phyloP scores from a whole-genome alignment of 2,329 filamentous ascomycete species.

The Phaeophleospora eucalypticola region DNA sequence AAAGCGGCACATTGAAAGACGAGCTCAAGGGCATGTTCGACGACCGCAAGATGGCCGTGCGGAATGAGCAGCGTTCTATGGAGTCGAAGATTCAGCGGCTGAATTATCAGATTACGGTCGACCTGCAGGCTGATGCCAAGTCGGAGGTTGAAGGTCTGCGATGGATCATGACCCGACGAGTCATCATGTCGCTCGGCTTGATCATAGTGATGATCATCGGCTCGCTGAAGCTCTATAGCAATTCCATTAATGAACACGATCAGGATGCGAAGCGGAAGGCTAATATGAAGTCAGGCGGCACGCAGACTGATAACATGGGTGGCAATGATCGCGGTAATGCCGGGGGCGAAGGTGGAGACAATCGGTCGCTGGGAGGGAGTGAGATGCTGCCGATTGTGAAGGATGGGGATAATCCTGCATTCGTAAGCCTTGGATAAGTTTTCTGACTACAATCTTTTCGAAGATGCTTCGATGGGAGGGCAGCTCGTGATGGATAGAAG shows the following conservation, averaged over 20 bases:
- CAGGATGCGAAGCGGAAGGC: conserved; percentile 37
- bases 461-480: neutral
- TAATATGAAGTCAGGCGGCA: conserved; percentile 24
- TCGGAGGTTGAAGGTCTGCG: conserved; percentile 87
- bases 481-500: neutral
- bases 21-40: conserved; percentile 95
- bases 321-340: conserved; percentile 7
- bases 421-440: conserved; percentile 29
- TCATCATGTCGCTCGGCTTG: conserved; percentile 55
- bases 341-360: conserved; percentile 5
- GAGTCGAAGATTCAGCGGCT: conserved; percentile 86
- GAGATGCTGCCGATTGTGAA: conserved; percentile 31
- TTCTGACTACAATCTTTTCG: neutral
- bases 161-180: conserved; percentile 73
- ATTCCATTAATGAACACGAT: conserved; percentile 37
- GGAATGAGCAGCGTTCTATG: conserved; percentile 79
- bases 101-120: conserved; percentile 92
- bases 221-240: conserved; percentile 38
- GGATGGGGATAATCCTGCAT: conserved; percentile 32
- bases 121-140: conserved; percentile 82
- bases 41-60: conserved; percentile 86
- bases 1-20: conserved; percentile 76
- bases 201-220: conserved; percentile 44
- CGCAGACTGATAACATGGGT: conserved; percentile 23
- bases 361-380: conserved; percentile 15